Evolutionary conservation across 345 rosid genomes (phyloP).

Genomic region (Citrus glauca): DNA sequence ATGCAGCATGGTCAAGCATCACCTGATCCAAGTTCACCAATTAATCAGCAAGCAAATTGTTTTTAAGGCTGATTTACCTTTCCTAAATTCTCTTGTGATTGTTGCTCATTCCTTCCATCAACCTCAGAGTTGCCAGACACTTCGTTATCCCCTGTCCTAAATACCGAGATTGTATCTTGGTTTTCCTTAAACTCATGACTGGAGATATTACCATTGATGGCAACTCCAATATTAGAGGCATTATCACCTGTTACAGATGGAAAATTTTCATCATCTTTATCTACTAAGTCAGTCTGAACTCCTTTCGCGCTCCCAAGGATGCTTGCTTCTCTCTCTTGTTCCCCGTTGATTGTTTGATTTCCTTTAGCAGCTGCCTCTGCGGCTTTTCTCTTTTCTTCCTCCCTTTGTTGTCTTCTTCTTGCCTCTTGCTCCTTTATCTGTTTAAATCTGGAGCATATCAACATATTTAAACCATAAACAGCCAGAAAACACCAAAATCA

Average conservation of each 20-base stretch:
- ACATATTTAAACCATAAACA: slow-evolving; percentile 15
- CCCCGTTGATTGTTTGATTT: slow-evolving; percentile 18
- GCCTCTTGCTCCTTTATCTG: slow-evolving; percentile 79
- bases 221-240: slow-evolving; percentile 27
- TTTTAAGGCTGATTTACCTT: slow-evolving; percentile 12
- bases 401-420: slow-evolving; percentile 57
- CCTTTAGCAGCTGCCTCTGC: slow-evolving; percentile 38
- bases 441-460: slow-evolving; percentile 54
- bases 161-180: slow-evolving; percentile 15
- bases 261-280: slow-evolving; percentile 17
- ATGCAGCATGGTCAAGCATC: background rate
- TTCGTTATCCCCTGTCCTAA: slow-evolving; percentile 23
- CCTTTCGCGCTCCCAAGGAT: slow-evolving; percentile 25
- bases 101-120: slow-evolving; percentile 21
- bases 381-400: slow-evolving; percentile 52
- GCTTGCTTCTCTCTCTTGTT: slow-evolving; percentile 4
- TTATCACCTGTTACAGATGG: slow-evolving; percentile 15
- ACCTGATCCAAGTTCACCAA: background rate
- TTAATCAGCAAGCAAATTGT: background rate
- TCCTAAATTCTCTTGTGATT: slow-evolving; percentile 20
- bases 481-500: background rate
- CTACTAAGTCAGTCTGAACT: slow-evolving; percentile 20
- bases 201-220: slow-evolving; percentile 44
- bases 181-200: slow-evolving; percentile 27
- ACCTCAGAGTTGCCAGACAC: slow-evolving; percentile 20